Conservation (phyloP, 2,329 filamentous ascomycete species). For the Penicillium sp. region DNA sequence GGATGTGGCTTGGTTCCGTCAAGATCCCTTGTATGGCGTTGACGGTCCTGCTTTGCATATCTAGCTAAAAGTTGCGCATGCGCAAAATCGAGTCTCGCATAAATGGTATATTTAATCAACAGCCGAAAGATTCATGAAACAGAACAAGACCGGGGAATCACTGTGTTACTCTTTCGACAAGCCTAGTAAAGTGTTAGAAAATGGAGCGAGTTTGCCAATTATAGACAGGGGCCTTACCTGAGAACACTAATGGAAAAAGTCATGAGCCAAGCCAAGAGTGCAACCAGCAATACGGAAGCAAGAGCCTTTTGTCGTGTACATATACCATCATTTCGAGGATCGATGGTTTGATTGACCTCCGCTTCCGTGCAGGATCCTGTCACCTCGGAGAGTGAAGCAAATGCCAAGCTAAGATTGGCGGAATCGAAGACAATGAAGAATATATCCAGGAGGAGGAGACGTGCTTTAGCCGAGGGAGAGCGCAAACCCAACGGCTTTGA, state of each 20-base stretch:
- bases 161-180: conserved; percentile 38
- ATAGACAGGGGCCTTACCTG: conserved; percentile 45
- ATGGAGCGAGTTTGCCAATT: background rate
- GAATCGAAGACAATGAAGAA: conserved; percentile 98
- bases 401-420: conserved; percentile 85
- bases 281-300: conserved; percentile 74
- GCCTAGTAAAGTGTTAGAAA: conserved; percentile 34
- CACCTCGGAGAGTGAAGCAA: conserved; percentile 70
- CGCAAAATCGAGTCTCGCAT: background rate
- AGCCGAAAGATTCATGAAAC: background rate
- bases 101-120: background rate
- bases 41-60: conserved; percentile 52
- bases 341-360: conserved; percentile 34
- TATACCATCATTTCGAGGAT: conserved; percentile 48
- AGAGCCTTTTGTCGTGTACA: conserved; percentile 67
- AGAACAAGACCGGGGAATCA: conserved; percentile 6
- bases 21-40: conserved; percentile 60
- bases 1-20: conserved; percentile 55
- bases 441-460: conserved; percentile 84
- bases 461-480: conserved; percentile 77
- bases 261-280: conserved; percentile 82
- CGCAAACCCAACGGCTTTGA: conserved; percentile 88
- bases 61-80: conserved; percentile 11
- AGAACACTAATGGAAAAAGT: conserved; percentile 87
- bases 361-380: conserved; percentile 58